Base-by-base conservation (phyloP, 2,329 filamentous ascomycete species). In the Pseudomassariella vexata region DNA sequence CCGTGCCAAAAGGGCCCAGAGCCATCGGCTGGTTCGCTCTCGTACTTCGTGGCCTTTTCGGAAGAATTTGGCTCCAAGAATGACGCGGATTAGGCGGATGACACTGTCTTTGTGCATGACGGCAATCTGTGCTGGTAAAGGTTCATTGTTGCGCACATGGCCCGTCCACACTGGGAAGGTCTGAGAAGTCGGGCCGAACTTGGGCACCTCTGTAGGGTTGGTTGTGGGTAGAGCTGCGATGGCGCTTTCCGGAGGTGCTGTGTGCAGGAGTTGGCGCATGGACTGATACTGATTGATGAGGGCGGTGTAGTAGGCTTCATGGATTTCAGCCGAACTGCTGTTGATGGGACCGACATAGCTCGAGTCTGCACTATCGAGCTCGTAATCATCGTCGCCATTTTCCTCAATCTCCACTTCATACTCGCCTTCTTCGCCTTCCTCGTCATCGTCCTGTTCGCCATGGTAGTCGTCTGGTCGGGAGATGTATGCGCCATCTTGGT, bases 1-100 rank as follows among this genome's bases (percentile, higher is more conserved):
- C 36, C 79, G 73, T 3, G 84, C 86, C 26, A 95, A 65, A 36
- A 95, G 58, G 0, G 82, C 79, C 89, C 88, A 95, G 4, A 85
- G 65, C 90, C 90, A 96, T 11, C 78, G 71, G 38, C 86, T 88
- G 5, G 85, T 78, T 28, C 79, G 73, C 46, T 75, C 71, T 17
- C 76, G 66, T 19, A 87, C 63, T 19, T 70, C 67, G 15, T 66
- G 59, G n/a, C 72, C 73, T 30, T 70, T 71, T 27, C 69, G 71
- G 32, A 82, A 69, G 31, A 83, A 76, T 38, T 76, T 76, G 32
- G 76, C 76, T 12, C 70, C 68, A 18, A 82, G 63, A n/a, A 85
- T 60, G 32, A 89, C 65, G 17, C 74, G 70, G 23, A 95, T 53
- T 19, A 90, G 66, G 21, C 73, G 69, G 30, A 90, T 60, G 3